Evolutionary conservation across 495 filamentous ascomycete species (phyloP).

Genomic region (Coniosporium apollinis): DNA sequence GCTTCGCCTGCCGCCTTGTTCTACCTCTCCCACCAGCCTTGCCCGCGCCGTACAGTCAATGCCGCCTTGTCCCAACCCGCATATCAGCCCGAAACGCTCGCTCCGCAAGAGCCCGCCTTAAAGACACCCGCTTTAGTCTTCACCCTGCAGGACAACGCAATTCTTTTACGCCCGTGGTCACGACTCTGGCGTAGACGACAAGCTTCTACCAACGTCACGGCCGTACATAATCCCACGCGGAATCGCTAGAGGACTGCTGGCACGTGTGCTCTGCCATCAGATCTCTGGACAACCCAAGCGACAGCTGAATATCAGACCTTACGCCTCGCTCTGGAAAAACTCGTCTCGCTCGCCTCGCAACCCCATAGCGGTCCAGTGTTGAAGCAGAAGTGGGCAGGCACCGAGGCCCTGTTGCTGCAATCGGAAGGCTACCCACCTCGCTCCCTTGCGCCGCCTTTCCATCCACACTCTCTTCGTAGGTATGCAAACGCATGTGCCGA

Average conservation of each 20-base stretch:
- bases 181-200: background rate
- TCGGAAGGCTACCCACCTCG: background rate
- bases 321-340: background rate
- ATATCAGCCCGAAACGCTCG: background rate
- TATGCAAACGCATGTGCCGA: slow-evolving; percentile 6
- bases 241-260: too few relatives aligned
- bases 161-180: background rate
- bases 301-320: too few relatives aligned
- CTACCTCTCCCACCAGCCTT: too few relatives aligned
- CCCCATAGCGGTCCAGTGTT: background rate
- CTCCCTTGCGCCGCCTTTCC: too few relatives aligned
- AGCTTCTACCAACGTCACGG: background rate
- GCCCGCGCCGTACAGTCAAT: too few relatives aligned
- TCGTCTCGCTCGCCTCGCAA: background rate
- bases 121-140: background rate
- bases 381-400: background rate
- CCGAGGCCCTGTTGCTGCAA: too few relatives aligned
- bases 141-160: background rate
- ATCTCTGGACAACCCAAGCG: too few relatives aligned
- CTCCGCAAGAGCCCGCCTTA: background rate
- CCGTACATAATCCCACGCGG: background rate
- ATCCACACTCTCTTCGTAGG: background rate
- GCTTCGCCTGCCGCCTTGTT: too few relatives aligned
- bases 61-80: background rate
- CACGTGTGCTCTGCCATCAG: too few relatives aligned